Evolutionary conservation across 805 yeast genomes (phyloP).

Genomic region (Barnettozyma californica): DNA sequence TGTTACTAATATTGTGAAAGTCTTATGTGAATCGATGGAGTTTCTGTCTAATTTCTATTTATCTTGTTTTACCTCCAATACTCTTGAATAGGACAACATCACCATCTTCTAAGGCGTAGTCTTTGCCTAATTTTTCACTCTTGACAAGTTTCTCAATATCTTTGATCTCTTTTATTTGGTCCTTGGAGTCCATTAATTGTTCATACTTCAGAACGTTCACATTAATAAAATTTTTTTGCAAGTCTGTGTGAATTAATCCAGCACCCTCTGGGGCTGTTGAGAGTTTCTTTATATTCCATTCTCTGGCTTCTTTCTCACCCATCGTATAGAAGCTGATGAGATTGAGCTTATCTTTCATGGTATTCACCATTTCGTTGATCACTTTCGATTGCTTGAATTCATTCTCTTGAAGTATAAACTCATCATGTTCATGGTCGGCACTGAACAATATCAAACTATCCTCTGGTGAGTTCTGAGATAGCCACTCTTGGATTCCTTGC

Average conservation of each 20-base stretch:
- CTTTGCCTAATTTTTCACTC: constrained; percentile 59
- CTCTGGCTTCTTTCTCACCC: constrained; percentile 79
- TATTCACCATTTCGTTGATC: constrained; percentile 55
- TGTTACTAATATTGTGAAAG: not conserved
- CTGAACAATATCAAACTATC: constrained; percentile 66
- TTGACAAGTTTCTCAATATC: constrained; percentile 28
- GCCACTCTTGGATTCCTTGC: constrained; percentile 56
- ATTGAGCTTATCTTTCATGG: constrained; percentile 63
- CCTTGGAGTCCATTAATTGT: constrained; percentile 37
- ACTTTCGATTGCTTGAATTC: constrained; percentile 39
- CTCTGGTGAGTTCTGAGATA: constrained; percentile 58
- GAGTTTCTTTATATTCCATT: constrained; percentile 80
- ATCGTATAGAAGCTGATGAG: constrained; percentile 84
- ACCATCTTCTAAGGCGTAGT: constrained; percentile 76
- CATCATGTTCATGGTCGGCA: constrained; percentile 43
- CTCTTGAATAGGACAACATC: constrained; percentile 74
- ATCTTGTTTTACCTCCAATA: constrained; percentile 51
- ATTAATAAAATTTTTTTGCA: constrained; percentile 73
- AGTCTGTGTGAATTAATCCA: constrained; percentile 81
- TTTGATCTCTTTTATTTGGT: constrained; percentile 17
- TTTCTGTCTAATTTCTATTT: too few relatives aligned
- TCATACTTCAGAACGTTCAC: constrained; percentile 69
- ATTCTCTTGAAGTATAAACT: constrained; percentile 21
- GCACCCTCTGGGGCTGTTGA: constrained; percentile 86
- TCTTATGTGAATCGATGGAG: too few relatives aligned